Conservation (phyloP, 805 yeast genomes). For the Saccharomyces cerevisiae region DNA sequence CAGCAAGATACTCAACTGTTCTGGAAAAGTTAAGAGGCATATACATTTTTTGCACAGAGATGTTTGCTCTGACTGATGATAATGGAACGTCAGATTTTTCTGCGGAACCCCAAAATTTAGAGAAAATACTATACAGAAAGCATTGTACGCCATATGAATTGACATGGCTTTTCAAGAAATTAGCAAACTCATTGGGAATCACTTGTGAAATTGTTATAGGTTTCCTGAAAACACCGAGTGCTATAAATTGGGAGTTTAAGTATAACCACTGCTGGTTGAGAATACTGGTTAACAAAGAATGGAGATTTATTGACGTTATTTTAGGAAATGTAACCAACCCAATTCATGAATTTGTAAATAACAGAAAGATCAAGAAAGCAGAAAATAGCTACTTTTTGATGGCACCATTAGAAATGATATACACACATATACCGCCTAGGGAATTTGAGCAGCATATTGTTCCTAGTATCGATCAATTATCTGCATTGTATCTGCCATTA, state of each 20-base stretch:
- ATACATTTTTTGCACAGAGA: conserved; percentile 53
- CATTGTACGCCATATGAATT: conserved; percentile 63
- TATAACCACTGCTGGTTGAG: conserved; percentile 87
- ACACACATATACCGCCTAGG: conserved; percentile 79
- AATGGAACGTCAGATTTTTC: conserved; percentile 32
- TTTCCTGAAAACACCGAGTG: conserved; percentile 72
- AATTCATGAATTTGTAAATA: conserved; percentile 34
- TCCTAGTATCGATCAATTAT: conserved; percentile 73
- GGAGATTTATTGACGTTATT: conserved; percentile 70
- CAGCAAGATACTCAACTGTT: conserved; percentile 42
- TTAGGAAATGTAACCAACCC: conserved; percentile 55
- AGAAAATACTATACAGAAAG: conserved; percentile 37
- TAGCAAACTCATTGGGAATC: conserved; percentile 62
- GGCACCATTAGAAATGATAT: conserved; percentile 65
- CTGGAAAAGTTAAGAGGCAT: conserved; percentile 60
- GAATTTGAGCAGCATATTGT: conserved; percentile 75
- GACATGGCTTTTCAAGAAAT: conserved; percentile 64
- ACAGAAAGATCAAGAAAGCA: conserved; percentile 23
- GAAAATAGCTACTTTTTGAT: conserved; percentile 64
- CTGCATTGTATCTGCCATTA: conserved; percentile 75
- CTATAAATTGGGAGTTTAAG: conserved; percentile 36
- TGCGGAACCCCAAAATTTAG: conserved; percentile 34
- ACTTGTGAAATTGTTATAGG: conserved; percentile 76
- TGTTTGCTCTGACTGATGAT: conserved; percentile 40
- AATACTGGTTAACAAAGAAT: conserved; percentile 63